Evolutionary conservation across 805 yeast genomes (phyloP).

Genomic region (Spathaspora sp.): DNA sequence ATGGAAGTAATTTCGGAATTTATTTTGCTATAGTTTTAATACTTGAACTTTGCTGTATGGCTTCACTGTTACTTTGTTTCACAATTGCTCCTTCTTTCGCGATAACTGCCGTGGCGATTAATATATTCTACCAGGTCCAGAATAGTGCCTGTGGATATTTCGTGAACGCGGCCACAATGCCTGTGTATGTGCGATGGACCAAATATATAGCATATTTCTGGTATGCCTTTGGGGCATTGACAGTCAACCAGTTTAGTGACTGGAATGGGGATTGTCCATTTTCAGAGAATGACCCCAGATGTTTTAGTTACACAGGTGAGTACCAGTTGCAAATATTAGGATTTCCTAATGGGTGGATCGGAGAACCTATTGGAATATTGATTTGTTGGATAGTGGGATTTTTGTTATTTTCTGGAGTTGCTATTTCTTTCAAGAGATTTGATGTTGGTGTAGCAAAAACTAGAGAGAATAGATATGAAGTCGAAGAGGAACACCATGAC

Average conservation of each 20-base stretch:
- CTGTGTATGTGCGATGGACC: constrained; percentile 84
- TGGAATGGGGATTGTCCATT: constrained; percentile 56
- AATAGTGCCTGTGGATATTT: constrained; percentile 80
- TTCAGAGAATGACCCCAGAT: constrained; percentile 16
- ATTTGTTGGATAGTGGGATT: constrained; percentile 59
- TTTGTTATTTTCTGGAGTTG: constrained; percentile 43
- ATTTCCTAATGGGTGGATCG: constrained; percentile 59
- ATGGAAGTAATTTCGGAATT: constrained; percentile 47
- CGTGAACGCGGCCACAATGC: constrained; percentile 68
- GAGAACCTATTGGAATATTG: constrained; percentile 58
- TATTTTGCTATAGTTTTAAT: constrained; percentile 60
- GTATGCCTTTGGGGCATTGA: constrained; percentile 71
- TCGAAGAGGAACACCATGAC: constrained; percentile 1
- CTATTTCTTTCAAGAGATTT: constrained; percentile 46
- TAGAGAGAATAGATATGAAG: constrained; percentile 28
- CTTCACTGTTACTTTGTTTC: constrained; percentile 50
- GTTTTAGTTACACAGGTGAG: constrained; percentile 49
- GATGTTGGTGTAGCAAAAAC: constrained; percentile 49
- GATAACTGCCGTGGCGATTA: constrained; percentile 57
- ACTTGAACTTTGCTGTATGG: constrained; percentile 52
- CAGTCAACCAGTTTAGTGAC: constrained; percentile 62
- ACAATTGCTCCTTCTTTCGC: constrained; percentile 60
- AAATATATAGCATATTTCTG: constrained; percentile 73
- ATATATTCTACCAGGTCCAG: constrained; percentile 64
- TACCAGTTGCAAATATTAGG: constrained; percentile 57